Percentiles rank a stretch among this genome's conserved stretches.
phyloP scores from a whole-genome alignment of 768 basidiomycete genomes.

The Fomitopsis serialis region DNA sequence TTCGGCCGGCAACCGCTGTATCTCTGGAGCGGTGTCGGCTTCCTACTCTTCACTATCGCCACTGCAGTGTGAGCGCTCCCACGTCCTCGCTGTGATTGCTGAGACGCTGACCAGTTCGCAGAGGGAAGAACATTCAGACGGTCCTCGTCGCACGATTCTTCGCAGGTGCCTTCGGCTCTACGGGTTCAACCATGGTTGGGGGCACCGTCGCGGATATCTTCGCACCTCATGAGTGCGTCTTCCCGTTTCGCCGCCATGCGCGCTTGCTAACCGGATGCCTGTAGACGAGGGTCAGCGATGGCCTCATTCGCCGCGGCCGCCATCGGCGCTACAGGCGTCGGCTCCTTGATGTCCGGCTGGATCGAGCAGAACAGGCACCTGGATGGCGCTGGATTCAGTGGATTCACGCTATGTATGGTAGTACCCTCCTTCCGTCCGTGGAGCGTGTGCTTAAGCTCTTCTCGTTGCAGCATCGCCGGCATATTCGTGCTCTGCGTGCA shows the following conservation, averaged over 20 bases:
- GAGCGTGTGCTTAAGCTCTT: conserved; percentile 4
- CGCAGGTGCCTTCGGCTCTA: conserved; percentile 62
- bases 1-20: conserved; percentile 63
- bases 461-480: conserved; percentile 40
- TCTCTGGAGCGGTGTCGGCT: conserved; percentile 42
- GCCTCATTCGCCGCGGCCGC: conserved; percentile 60
- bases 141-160: conserved; percentile 66
- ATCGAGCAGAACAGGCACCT: conserved; percentile 53
- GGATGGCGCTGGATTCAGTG: conserved; percentile 85
- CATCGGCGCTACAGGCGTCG: conserved; percentile 57
- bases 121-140: conserved; percentile 45
- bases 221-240: conserved; percentile 49
- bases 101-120: conserved; percentile 9
- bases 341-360: conserved; percentile 61
- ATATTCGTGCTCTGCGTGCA: conserved; percentile 44
- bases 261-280: not conserved
- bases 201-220: conserved; percentile 74
- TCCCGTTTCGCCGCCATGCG: not conserved
- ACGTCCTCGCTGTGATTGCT: not conserved
- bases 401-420: conserved; percentile 59
- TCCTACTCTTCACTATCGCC: conserved; percentile 45
- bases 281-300: conserved; percentile 78
- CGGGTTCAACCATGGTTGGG: conserved; percentile 67
- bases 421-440: not conserved
- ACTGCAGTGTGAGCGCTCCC: conserved; percentile 31